A percentile compares a stretch with the other conserved stretches of the same genome.
Evolutionary conservation across 2,329 filamentous ascomycete genomes (phyloP).

Genomic region (Pseudopithomyces maydicus): DNA sequence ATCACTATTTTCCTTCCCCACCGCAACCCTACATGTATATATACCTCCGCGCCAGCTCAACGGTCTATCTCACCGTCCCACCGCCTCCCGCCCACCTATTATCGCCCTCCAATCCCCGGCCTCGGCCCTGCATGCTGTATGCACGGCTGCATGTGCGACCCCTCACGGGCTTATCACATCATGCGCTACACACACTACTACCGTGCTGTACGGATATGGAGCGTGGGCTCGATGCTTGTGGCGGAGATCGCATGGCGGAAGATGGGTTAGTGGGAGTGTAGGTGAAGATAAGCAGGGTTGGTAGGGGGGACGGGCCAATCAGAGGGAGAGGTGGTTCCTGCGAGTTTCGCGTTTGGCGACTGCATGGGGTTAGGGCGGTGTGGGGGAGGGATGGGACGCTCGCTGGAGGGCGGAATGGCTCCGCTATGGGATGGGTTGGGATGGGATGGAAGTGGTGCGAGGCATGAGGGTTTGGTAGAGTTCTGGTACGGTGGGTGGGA

Average conservation of each 20-base stretch:
- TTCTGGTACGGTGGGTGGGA: too few species aligned
- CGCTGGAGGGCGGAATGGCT: not conserved
- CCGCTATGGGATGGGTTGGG: too few species aligned
- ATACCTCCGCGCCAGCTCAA: not conserved
- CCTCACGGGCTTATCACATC: not conserved
- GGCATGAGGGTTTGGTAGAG: too few species aligned
- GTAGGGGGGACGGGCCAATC: not conserved
- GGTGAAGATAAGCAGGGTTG: not conserved
- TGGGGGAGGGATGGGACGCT: not conserved
- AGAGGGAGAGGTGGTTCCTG: not conserved
- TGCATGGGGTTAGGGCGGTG: not conserved
- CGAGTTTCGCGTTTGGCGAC: not conserved
- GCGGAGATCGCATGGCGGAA: not conserved
- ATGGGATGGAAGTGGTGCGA: too few species aligned
- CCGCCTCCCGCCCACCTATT: too few species aligned
- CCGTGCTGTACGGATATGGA: too few species aligned
- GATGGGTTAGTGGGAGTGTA: too few species aligned
- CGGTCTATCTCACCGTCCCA: not conserved
- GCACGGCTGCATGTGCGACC: slow-evolving; percentile 1
- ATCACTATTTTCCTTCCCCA: too few species aligned
- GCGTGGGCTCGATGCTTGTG: too few species aligned
- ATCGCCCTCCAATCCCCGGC: not conserved
- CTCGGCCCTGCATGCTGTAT: not conserved
- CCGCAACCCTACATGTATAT: not conserved
- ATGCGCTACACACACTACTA: too few species aligned